These are phyloP conservation scores for Galerina sulciceps DNA, from an alignment of 768 basidiomycete species.

Conservation along the genomic window DNA sequence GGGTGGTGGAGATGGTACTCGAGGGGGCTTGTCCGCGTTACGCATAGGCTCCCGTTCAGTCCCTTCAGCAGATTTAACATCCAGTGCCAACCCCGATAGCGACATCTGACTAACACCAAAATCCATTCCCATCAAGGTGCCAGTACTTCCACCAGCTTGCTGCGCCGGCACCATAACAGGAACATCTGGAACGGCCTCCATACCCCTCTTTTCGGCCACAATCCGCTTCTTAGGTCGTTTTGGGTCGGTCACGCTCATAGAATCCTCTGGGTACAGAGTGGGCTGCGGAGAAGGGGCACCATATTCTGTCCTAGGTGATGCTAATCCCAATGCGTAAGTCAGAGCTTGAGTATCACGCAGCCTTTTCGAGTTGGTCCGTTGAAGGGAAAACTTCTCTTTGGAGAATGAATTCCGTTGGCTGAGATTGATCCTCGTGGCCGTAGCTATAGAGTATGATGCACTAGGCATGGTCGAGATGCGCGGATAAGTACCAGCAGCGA, in stretches of 20 bases:
- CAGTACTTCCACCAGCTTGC: conserved; percentile 4
- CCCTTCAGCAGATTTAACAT: conserved; percentile 16
- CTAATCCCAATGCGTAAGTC: conserved; percentile 40
- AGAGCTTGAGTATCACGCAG: conserved; percentile 43
- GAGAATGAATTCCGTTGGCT: conserved; percentile 26
- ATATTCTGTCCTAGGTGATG: conserved; percentile 40
- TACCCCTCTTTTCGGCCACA: conserved; percentile 9
- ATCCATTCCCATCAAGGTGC: conserved; percentile 60
- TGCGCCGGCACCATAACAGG: conserved; percentile 21
- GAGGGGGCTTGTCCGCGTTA: conserved; percentile 67
- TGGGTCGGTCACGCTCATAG: conserved; percentile 47
- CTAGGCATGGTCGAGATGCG: conserved; percentile 52
- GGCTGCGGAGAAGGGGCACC: conserved; percentile 55
- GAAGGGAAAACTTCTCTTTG: conserved; percentile 29
- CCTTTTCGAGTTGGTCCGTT: conserved; percentile 47
- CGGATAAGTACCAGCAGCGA: conserved; percentile 55
- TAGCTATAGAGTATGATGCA: conserved; percentile 37
- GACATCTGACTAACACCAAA: conserved; percentile 45
- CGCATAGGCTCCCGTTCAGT: conserved; percentile 19
- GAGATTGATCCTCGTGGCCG: conserved; percentile 36
- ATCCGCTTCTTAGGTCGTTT: conserved; percentile 19
- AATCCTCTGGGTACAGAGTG: conserved; percentile 75
- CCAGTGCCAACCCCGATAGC: conserved; percentile 26
- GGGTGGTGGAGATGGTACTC: conserved; percentile 80
- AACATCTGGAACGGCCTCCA: conserved; percentile 20